Percentiles rank a stretch among this genome's conserved stretches.
Conservation (phyloP, 352 stramenopile species). For the Phytophthora vignae region DNA sequence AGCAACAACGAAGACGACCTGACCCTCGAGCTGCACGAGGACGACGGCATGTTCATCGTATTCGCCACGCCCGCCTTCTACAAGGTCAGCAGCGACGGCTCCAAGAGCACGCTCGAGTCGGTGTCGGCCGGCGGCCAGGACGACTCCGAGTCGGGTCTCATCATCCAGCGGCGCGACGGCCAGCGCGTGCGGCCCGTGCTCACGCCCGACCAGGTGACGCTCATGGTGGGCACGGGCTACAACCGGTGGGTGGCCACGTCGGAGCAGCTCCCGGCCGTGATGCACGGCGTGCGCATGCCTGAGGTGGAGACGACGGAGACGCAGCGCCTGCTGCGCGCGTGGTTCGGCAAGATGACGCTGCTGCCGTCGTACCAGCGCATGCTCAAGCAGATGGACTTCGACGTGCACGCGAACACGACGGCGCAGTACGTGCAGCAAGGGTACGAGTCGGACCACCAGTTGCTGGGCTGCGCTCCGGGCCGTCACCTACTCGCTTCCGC, state of each 20-base stretch:
- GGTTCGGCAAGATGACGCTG: conserved; percentile 75
- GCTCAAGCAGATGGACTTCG: conserved; percentile 57
- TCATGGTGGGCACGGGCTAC: conserved; percentile 72
- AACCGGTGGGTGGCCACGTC: conserved; percentile 59
- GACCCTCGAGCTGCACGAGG: conserved; percentile 63
- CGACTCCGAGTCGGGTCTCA: conserved; percentile 53
- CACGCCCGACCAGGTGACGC: conserved; percentile 56
- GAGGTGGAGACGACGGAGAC: conserved; percentile 31
- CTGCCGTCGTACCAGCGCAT: conserved; percentile 64
- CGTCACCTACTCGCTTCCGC: conserved; percentile 48
- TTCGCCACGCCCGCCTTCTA: conserved; percentile 64
- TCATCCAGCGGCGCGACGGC: conserved; percentile 57
- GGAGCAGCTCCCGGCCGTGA: conserved; percentile 56
- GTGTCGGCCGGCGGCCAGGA: conserved; percentile 35
- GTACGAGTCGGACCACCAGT: conserved; percentile 34
- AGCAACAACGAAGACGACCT: conserved; percentile 34
- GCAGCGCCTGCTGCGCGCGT: conserved; percentile 54
- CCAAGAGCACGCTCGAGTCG: conserved; percentile 32
- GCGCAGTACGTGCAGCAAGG: conserved; percentile 43
- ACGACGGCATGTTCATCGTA: conserved; percentile 68
- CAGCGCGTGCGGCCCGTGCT: conserved; percentile 57
- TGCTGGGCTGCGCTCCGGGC: conserved; percentile 49
- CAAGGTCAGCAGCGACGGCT: conserved; percentile 46
- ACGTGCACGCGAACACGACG: conserved; percentile 48
- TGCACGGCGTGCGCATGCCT: conserved; percentile 70